A percentile compares a stretch with the other conserved stretches of the same genome.
Evolutionary conservation across 805 yeast species (phyloP).

Genomic region (Starmerella gropengiesseri): DNA sequence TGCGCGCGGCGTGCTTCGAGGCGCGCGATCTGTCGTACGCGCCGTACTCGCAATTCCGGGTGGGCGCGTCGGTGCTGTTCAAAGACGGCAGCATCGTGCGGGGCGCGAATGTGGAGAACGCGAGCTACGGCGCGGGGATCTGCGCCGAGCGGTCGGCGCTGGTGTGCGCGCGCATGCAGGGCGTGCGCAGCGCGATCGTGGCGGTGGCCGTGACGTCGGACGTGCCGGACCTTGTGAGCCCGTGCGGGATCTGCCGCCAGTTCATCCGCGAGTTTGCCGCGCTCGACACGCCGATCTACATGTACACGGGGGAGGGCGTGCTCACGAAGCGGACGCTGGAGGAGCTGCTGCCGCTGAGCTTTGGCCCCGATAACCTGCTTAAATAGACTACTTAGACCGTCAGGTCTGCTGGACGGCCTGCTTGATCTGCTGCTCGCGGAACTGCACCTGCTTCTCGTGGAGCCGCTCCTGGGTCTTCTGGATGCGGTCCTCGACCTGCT

Average conservation of each 20-base stretch:
- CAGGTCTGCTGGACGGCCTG: constrained; percentile 8
- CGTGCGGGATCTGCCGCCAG: constrained; percentile 94
- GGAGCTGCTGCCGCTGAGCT: constrained; percentile 69
- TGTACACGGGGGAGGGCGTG: constrained; percentile 44
- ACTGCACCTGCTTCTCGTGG: constrained; percentile 33
- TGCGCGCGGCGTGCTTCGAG: constrained; percentile 22
- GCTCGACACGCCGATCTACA: constrained; percentile 45
- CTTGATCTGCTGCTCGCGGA: constrained; percentile 21
- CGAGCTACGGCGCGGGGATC: constrained; percentile 69
- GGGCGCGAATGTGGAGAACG: constrained; percentile 92
- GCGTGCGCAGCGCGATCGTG: constrained; percentile 31
- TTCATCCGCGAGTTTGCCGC: constrained; percentile 69
- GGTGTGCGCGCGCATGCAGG: constrained; percentile 41
- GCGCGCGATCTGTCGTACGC: constrained; percentile 49
- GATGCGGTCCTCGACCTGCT: constrained; percentile 63
- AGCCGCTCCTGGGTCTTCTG: constrained; percentile 43
- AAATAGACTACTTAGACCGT: background rate
- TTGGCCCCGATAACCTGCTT: constrained; percentile 65
- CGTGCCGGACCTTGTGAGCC: constrained; percentile 48
- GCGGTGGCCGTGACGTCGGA: constrained; percentile 65
- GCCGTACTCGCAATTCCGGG: constrained; percentile 70
- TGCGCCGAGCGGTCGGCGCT: constrained; percentile 71
- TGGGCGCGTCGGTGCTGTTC: constrained; percentile 67
- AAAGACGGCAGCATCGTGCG: constrained; percentile 37
- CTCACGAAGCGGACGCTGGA: constrained; percentile 40